These are phyloP conservation scores for Penstemon davidsonii DNA, from an alignment of 257 asterid species.

Conservation along the genomic window DNA sequence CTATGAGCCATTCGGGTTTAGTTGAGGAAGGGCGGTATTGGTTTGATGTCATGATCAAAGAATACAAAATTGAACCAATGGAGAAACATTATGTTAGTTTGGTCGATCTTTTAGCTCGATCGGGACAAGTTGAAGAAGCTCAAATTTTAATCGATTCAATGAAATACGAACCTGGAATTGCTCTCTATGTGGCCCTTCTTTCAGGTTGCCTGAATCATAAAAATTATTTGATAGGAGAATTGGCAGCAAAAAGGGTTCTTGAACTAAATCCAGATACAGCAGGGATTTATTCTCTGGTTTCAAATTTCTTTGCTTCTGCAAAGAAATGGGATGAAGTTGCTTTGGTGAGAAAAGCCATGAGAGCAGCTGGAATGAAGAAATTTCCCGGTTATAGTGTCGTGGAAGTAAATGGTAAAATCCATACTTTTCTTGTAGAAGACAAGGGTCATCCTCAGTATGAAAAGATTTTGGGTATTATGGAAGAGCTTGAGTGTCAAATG, in stretches of 20 bases:
- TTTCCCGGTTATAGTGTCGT: slow-evolving; percentile 63
- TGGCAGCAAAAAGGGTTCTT: slow-evolving; percentile 68
- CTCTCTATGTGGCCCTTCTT: slow-evolving; percentile 82
- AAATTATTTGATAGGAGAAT: slow-evolving; percentile 52
- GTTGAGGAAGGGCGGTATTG: slow-evolving; percentile 65
- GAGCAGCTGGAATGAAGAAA: slow-evolving; percentile 55
- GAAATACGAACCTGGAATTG: slow-evolving; percentile 50
- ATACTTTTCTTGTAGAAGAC: slow-evolving; percentile 64
- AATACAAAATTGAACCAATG: slow-evolving; percentile 57
- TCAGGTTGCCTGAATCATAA: slow-evolving; percentile 77
- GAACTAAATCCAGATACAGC: slow-evolving; percentile 53
- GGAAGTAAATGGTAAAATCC: slow-evolving; percentile 61
- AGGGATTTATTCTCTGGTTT: slow-evolving; percentile 60
- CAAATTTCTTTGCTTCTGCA: slow-evolving; percentile 78
- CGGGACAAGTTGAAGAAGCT: slow-evolving; percentile 78
- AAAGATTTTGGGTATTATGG: slow-evolving; percentile 40
- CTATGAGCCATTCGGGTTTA: slow-evolving; percentile 74
- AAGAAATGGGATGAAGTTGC: slow-evolving; percentile 74
- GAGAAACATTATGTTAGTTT: slow-evolving; percentile 77
- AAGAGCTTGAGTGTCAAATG: slow-evolving; percentile 57
- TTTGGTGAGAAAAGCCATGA: slow-evolving; percentile 59
- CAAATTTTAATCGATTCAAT: slow-evolving; percentile 43
- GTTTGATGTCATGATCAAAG: slow-evolving; percentile 59
- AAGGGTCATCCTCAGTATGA: slow-evolving; percentile 52
- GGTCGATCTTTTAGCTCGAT: slow-evolving; percentile 82